Conservation (phyloP, 768 basidiomycete species). For the Lentinus brumalis region DNA sequence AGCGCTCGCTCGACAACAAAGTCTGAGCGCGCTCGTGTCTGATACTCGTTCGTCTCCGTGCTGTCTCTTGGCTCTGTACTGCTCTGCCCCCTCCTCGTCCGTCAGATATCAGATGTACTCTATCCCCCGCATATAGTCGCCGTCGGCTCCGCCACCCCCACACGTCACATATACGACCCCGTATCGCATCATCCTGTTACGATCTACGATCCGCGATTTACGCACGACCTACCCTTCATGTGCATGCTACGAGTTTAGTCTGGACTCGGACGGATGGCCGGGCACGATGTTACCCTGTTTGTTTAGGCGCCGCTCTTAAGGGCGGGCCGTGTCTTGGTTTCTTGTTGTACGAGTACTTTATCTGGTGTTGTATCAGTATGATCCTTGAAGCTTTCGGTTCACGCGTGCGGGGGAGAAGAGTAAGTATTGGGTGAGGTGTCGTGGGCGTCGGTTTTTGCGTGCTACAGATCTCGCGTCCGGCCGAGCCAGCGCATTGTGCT, state of each 20-base stretch:
- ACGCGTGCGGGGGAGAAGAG: too few relatives aligned
- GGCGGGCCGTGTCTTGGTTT: background rate
- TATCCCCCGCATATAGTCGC: too few relatives aligned
- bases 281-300: too few relatives aligned
- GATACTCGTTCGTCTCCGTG: background rate
- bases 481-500: too few relatives aligned
- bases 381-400: background rate
- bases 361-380: slow-evolving; percentile 10
- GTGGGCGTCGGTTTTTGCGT: too few relatives aligned
- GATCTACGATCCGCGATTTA: background rate
- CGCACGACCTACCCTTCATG: background rate
- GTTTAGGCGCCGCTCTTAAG: background rate
- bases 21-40: slow-evolving; percentile 9
- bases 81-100: background rate
- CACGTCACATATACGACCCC: too few relatives aligned
- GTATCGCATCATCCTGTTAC: background rate
- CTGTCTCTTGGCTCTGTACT: background rate
- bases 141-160: too few relatives aligned
- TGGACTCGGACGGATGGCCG: too few relatives aligned
- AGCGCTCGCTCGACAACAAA: slow-evolving; percentile 22
- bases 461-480: too few relatives aligned
- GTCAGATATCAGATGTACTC: background rate
- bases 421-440: too few relatives aligned
- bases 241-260: too few relatives aligned
- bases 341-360: slow-evolving; percentile 8